phyloP scores from a whole-genome alignment of 352 stramenopile species.

The Pythium chondricola region DNA sequence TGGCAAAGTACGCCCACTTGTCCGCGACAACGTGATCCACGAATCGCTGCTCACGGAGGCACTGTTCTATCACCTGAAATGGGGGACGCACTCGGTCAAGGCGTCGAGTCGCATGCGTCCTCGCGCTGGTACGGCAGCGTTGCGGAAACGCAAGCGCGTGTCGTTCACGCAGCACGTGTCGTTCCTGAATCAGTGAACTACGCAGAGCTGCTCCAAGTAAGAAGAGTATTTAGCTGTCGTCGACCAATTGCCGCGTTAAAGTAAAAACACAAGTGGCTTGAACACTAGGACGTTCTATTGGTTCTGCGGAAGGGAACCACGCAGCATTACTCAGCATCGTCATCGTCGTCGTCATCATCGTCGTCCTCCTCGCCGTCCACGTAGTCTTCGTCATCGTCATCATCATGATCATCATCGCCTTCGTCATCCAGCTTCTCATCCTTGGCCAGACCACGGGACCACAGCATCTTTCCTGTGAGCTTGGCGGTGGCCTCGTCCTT shows the following conservation, averaged over 20 bases:
- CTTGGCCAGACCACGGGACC: conserved; percentile 67
- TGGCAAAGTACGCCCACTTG: conserved; percentile 75
- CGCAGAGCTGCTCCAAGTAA: too few relatives aligned
- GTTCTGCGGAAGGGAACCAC: conserved; percentile 10
- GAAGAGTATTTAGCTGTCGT: too few relatives aligned
- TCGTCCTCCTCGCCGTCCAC: conserved; percentile 38
- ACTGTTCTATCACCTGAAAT: conserved; percentile 85
- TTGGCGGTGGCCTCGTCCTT: conserved; percentile 73
- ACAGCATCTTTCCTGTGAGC: conserved; percentile 73
- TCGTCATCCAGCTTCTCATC: conserved; percentile 39
- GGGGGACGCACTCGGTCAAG: conserved; percentile 58
- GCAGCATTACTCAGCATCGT: conserved; percentile 15
- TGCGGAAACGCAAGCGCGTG: conserved; percentile 81
- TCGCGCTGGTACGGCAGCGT: conserved; percentile 45
- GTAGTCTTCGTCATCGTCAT: conserved; percentile 36
- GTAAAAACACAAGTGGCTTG: neutral
- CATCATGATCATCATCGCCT: conserved; percentile 45
- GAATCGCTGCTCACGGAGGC: conserved; percentile 73
- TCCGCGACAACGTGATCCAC: conserved; percentile 54
- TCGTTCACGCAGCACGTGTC: conserved; percentile 87
- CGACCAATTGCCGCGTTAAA: too few relatives aligned
- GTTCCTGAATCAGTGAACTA: conserved; percentile 45
- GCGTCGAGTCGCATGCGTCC: conserved; percentile 57
- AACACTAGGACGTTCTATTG: neutral
- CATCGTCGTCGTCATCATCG: conserved; percentile 27